Percentiles rank a stretch among this genome's conserved stretches.
Evolutionary conservation across 495 filamentous ascomycete species (phyloP).

Genomic region (Zalerion maritima): DNA sequence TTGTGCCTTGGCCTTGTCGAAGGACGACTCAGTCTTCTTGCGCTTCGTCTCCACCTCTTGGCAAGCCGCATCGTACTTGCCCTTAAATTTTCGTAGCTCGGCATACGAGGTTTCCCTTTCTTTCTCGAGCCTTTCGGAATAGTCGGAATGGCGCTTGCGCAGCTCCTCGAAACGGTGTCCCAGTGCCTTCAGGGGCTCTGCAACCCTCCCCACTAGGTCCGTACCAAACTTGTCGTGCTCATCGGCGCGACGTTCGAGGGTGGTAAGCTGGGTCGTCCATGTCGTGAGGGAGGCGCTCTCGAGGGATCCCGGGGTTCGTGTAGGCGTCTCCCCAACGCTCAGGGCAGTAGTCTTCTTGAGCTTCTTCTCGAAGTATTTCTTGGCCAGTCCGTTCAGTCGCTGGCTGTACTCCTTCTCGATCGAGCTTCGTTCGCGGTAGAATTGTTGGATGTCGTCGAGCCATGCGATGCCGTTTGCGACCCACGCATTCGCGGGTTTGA

Average conservation of each 20-base stretch:
- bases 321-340: slow-evolving; percentile 87
- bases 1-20: slow-evolving; percentile 82
- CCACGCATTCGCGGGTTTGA: slow-evolving; percentile 89
- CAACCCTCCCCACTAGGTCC: slow-evolving; percentile 62
- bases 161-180: slow-evolving; percentile 73
- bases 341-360: slow-evolving; percentile 73
- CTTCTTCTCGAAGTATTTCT: slow-evolving; percentile 95
- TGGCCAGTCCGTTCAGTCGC: slow-evolving; percentile 73
- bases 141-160: slow-evolving; percentile 80
- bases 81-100: slow-evolving; percentile 82
- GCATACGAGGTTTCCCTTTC: slow-evolving; percentile 71
- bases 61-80: slow-evolving; percentile 81
- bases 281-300: slow-evolving; percentile 92
- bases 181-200: slow-evolving; percentile 66
- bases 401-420: slow-evolving; percentile 95
- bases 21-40: slow-evolving; percentile 83
- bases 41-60: slow-evolving; percentile 89
- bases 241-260: slow-evolving; percentile 71
- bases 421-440: slow-evolving; percentile 82
- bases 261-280: slow-evolving; percentile 85
- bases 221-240: slow-evolving; percentile 76
- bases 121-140: slow-evolving; percentile 73
- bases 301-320: slow-evolving; percentile 85
- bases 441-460: slow-evolving; percentile 93
- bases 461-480: slow-evolving; percentile 76